Evolutionary conservation across 2,329 filamentous ascomycete genomes (phyloP).

Genomic region (Xylariaceae sp.): DNA sequence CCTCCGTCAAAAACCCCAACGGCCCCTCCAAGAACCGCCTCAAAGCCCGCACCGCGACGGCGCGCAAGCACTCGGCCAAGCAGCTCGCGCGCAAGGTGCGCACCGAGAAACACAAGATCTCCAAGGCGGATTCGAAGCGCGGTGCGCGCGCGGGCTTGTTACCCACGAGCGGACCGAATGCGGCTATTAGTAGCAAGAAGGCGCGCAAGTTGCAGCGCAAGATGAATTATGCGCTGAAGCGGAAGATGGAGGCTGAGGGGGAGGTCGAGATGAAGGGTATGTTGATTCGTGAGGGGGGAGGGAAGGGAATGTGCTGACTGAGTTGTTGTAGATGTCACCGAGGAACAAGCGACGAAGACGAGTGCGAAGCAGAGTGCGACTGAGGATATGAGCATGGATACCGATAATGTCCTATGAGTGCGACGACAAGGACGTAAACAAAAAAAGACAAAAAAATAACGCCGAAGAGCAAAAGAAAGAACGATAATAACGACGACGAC

Average conservation of each 20-base stretch:
- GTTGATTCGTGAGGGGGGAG: too few species aligned
- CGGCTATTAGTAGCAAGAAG: slow-evolving; percentile 50
- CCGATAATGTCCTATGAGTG: slow-evolving; percentile 24
- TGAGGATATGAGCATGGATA: slow-evolving; percentile 24
- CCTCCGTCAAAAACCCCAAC: slow-evolving; percentile 56
- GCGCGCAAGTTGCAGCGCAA: slow-evolving; percentile 51
- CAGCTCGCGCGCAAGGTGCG: slow-evolving; percentile 37
- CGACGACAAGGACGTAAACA: not conserved
- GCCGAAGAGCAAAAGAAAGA: not conserved
- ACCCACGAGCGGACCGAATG: slow-evolving; percentile 51
- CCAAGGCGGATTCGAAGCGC: slow-evolving; percentile 34
- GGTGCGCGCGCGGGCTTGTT: slow-evolving; percentile 50
- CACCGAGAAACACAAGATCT: slow-evolving; percentile 18
- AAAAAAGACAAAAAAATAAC: not conserved
- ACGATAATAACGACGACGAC: too few species aligned
- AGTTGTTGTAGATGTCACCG: slow-evolving; percentile 12
- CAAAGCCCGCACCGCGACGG: slow-evolving; percentile 42
- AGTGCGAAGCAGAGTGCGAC: slow-evolving; percentile 2
- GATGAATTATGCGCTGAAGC: slow-evolving; percentile 45
- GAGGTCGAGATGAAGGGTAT: slow-evolving; percentile 34
- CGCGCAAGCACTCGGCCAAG: slow-evolving; percentile 33
- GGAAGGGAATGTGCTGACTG: too few species aligned
- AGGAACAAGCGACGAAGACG: slow-evolving; percentile 2
- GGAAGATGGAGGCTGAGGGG: slow-evolving; percentile 30
- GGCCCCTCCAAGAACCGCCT: slow-evolving; percentile 49